Conservation (phyloP, 768 basidiomycete species). For the Phlegmacium glaucopus region DNA sequence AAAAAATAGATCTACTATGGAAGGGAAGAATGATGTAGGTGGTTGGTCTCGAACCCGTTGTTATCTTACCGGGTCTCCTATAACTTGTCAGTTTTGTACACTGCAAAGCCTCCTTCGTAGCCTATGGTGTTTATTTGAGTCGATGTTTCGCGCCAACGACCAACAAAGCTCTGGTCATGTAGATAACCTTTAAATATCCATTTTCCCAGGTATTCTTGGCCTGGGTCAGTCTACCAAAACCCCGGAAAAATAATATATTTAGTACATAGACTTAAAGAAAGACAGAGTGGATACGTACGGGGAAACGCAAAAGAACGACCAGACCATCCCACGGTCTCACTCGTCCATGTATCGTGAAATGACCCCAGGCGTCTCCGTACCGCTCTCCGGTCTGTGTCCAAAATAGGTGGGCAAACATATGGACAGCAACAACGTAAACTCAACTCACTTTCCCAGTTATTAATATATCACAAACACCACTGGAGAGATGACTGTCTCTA, state of each 20-base stretch:
- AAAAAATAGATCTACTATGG: neutral
- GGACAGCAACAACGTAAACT: neutral
- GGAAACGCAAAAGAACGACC: constrained; percentile 40
- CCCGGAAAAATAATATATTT: too few species aligned
- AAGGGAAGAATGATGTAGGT: neutral
- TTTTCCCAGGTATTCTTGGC: constrained; percentile 28
- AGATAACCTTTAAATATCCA: constrained; percentile 55
- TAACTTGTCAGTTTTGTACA: constrained; percentile 24
- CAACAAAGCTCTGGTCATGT: constrained; percentile 46
- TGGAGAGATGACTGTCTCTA: constrained; percentile 23
- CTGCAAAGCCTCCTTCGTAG: constrained; percentile 48
- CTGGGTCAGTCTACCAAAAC: constrained; percentile 29
- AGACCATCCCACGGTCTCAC: constrained; percentile 51
- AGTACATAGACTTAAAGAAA: neutral
- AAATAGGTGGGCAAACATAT: neutral
- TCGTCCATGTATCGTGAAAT: constrained; percentile 42
- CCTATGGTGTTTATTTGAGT: constrained; percentile 37
- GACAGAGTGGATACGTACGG: constrained; percentile 29
- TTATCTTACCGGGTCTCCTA: neutral
- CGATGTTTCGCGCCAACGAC: constrained; percentile 51
- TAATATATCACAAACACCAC: constrained; percentile 48
- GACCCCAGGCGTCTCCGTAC: constrained; percentile 49
- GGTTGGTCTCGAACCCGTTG: neutral
- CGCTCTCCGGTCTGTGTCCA: constrained; percentile 35
- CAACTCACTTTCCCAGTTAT: constrained; percentile 48